Conservation (phyloP, 2,329 filamentous ascomycete genomes). For the Stagonosporopsis rhizophila region DNA sequence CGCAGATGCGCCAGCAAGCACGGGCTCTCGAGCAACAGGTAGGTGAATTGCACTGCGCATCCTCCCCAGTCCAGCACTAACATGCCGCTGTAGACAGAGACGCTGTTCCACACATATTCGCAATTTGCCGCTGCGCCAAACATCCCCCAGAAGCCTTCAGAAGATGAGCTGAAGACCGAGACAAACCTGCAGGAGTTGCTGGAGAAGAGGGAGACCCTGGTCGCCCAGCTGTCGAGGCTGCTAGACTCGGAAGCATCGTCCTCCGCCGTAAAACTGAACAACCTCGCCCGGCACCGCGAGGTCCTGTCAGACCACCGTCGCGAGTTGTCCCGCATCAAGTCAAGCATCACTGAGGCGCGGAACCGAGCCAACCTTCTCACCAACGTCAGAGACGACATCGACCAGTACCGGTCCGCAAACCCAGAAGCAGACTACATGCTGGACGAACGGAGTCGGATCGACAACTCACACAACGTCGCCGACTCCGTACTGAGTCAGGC, state of each 20-base stretch:
- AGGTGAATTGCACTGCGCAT: conserved; percentile 30
- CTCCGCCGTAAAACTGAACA: conserved; percentile 96
- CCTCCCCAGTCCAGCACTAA: conserved; percentile 31
- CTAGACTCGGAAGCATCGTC: conserved; percentile 93
- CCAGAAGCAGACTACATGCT: conserved; percentile 98
- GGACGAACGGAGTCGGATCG: conserved; percentile 82
- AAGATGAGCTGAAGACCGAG: conserved; percentile 83
- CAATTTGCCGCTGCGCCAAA: conserved; percentile 84
- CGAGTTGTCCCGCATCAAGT: conserved; percentile 78
- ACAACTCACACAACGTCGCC: conserved; percentile 87
- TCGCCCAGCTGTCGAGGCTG: conserved; percentile 82
- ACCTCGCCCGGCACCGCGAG: conserved; percentile 88
- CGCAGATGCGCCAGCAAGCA: conserved; percentile 91
- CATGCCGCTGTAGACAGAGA: conserved; percentile 72
- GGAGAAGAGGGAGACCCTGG: conserved; percentile 82
- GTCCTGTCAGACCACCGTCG: conserved; percentile 85
- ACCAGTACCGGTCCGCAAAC: conserved; percentile 83
- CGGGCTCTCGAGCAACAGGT: conserved; percentile 90
- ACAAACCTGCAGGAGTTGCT: conserved; percentile 83
- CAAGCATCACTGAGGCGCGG: conserved; percentile 76
- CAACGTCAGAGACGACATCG: conserved; percentile 90
- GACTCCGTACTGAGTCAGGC: conserved; percentile 93
- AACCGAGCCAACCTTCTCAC: conserved; percentile 88
- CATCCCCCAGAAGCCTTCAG: conserved; percentile 81
- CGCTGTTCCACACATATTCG: conserved; percentile 82